phyloP scores from a whole-genome alignment of 805 yeast species.

The Wickerhamomyces tratensis region DNA sequence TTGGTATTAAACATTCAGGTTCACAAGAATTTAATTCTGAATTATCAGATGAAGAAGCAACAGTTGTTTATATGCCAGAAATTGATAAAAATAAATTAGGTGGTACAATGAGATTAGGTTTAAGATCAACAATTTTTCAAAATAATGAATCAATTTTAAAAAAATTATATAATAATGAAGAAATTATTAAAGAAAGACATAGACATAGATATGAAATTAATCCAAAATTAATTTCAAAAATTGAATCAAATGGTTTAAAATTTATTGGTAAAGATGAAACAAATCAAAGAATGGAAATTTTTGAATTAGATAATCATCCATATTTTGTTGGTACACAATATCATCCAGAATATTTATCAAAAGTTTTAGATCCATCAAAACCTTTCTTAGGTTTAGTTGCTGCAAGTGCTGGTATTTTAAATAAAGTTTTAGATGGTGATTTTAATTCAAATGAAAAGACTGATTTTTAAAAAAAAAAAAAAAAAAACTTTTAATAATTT shows the following conservation, averaged over 20 bases:
- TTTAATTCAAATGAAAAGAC: slow-evolving; percentile 15
- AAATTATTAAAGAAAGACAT: slow-evolving; percentile 81
- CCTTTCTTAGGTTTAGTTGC: slow-evolving; percentile 96
- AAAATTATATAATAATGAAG: slow-evolving; percentile 66
- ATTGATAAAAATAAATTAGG: slow-evolving; percentile 93
- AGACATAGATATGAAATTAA: slow-evolving; percentile 98
- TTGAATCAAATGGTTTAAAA: slow-evolving; percentile 72
- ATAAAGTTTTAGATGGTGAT: slow-evolving; percentile 42
- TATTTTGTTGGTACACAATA: slow-evolving; percentile 94
- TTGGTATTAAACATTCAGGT: slow-evolving; percentile 59
- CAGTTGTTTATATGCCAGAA: slow-evolving; percentile 97
- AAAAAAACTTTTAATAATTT: too few species aligned
- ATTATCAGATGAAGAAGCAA: slow-evolving; percentile 51
- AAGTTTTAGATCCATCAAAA: slow-evolving; percentile 92
- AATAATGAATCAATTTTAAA: slow-evolving; percentile 58
- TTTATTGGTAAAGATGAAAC: slow-evolving; percentile 93
- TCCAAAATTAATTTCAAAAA: slow-evolving; percentile 62
- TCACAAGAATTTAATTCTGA: slow-evolving; percentile 75
- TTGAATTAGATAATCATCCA: slow-evolving; percentile 81
- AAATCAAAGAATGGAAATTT: slow-evolving; percentile 87
- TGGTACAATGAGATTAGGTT: slow-evolving; percentile 98
- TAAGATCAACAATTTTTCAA: slow-evolving; percentile 81
- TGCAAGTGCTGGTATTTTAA: slow-evolving; percentile 80
- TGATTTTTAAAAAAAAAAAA: too few species aligned
- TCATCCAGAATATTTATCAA: slow-evolving; percentile 96